Percentiles rank a stretch among this genome's conserved stretches.
These are phyloP conservation scores for Vicia faba DNA, from an alignment of 306 rosid species.

Conservation along the genomic window DNA sequence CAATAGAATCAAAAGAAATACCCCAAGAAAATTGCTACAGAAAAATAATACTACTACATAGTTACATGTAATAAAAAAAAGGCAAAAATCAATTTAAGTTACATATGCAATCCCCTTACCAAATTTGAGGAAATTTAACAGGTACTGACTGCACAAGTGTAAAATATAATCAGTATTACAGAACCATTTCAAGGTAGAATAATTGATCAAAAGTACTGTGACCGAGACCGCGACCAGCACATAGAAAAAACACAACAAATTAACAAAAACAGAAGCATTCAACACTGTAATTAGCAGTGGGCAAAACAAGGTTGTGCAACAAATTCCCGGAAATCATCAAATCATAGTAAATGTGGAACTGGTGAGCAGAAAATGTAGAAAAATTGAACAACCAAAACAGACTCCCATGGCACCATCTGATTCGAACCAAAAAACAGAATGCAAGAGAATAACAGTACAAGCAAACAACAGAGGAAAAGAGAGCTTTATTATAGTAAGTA, in stretches of 20 bases:
- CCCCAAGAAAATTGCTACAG: conserved; percentile 1
- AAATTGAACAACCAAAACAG: conserved; percentile 30
- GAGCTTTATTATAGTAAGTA: no score
- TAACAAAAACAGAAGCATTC: conserved; percentile 1
- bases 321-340: neutral
- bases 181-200: conserved; percentile 2
- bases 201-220: neutral
- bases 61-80: neutral
- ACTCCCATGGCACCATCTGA: neutral
- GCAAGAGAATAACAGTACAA: no score
- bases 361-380: conserved; percentile 11
- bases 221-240: neutral
- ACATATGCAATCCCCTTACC: conserved; percentile 6
- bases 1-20: conserved; percentile 18
- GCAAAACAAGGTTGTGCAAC: conserved; percentile 14
- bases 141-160: no score
- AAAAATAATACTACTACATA: conserved; percentile 1
- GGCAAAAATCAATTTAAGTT: neutral
- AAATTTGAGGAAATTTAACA: conserved; percentile 15
- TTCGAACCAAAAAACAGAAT: no score
- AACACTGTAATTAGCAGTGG: neutral
- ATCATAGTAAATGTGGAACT: conserved; percentile 9
- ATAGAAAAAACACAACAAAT: neutral
- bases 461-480: no score
- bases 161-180: neutral